These are phyloP conservation scores for Fusarium annulatum DNA, from an alignment of 2,329 filamentous ascomycete species.

Conservation along the genomic window DNA sequence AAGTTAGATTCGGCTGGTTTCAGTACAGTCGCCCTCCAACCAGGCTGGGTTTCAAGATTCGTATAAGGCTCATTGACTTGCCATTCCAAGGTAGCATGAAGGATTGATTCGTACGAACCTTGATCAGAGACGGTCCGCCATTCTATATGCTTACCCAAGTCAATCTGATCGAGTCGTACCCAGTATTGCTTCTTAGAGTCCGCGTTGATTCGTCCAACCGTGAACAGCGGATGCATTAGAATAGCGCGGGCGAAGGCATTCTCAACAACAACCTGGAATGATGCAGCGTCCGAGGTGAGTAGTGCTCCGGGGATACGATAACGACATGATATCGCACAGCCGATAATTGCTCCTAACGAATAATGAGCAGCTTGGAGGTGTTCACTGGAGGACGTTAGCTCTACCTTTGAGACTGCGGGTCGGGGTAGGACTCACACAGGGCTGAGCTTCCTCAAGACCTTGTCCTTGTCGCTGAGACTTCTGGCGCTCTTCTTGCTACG, in stretches of 20 bases:
- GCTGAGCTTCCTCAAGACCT: conserved; percentile 14
- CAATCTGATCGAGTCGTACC: conserved; percentile 7
- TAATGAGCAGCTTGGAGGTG: background rate
- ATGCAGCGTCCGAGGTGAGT: accelerated
- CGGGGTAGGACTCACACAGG: background rate
- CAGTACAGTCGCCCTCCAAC: conserved; percentile 6
- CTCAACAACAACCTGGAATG: background rate
- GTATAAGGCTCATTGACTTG: conserved; percentile 6
- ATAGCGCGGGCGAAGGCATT: conserved; percentile 2
- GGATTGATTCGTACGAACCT: background rate
- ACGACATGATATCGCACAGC: conserved; percentile 21
- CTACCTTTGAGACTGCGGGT: accelerated
- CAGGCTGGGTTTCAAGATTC: background rate
- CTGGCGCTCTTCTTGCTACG: background rate
- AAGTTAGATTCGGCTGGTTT: background rate
- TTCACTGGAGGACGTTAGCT: conserved; percentile 2
- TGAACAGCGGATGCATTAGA: conserved; percentile 4
- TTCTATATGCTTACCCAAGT: conserved; percentile 18
- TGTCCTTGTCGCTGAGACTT: background rate
- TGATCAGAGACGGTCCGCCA: conserved; percentile 1
- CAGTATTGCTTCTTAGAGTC: conserved; percentile 8
- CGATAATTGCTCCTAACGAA: background rate
- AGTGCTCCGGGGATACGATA: background rate
- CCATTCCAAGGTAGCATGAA: background rate
- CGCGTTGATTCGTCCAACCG: background rate